phyloP scores from a whole-genome alignment of 2,329 filamentous ascomycete species.

The Monosporascus sp. region DNA sequence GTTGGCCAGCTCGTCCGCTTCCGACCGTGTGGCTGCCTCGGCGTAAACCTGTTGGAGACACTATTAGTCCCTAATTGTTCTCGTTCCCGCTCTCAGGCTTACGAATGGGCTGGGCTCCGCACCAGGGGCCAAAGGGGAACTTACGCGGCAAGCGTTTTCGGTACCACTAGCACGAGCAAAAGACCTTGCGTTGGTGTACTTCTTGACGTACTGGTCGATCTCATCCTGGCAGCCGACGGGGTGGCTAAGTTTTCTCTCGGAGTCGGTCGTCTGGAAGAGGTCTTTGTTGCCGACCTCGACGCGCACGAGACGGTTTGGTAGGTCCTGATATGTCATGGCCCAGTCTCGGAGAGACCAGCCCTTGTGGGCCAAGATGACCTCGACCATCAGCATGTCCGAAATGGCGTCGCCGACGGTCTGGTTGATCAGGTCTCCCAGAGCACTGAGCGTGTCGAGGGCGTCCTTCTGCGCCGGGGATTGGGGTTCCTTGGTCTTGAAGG shows the following conservation, averaged over 20 bases:
- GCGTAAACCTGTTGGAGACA: constrained; percentile 58
- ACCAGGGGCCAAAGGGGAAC: background rate
- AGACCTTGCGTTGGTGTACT: constrained; percentile 82
- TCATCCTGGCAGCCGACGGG: constrained; percentile 75
- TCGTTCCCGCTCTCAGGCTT: too few species aligned
- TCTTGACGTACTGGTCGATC: constrained; percentile 82
- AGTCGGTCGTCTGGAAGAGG: constrained; percentile 84
- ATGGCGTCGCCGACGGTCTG: constrained; percentile 96
- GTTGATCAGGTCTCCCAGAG: constrained; percentile 88
- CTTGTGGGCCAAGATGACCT: constrained; percentile 94
- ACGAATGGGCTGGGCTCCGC: too few species aligned
- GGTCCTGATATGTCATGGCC: constrained; percentile 86
- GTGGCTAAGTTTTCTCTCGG: constrained; percentile 78
- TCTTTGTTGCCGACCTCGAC: constrained; percentile 86
- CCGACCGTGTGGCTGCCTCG: constrained; percentile 81
- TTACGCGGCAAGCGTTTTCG: constrained; percentile 81
- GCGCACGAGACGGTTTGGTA: constrained; percentile 91
- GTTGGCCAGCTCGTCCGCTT: constrained; percentile 84
- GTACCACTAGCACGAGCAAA: constrained; percentile 93
- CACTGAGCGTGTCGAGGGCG: constrained; percentile 77
- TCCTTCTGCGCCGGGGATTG: constrained; percentile 89
- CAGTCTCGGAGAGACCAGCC: constrained; percentile 85
- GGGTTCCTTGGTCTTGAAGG: constrained; percentile 73
- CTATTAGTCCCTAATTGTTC: too few species aligned
- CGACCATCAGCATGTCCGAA: constrained; percentile 91